phyloP scores from a whole-genome alignment of 2,329 filamentous ascomycete species.

The Aspergillus clavatus region DNA sequence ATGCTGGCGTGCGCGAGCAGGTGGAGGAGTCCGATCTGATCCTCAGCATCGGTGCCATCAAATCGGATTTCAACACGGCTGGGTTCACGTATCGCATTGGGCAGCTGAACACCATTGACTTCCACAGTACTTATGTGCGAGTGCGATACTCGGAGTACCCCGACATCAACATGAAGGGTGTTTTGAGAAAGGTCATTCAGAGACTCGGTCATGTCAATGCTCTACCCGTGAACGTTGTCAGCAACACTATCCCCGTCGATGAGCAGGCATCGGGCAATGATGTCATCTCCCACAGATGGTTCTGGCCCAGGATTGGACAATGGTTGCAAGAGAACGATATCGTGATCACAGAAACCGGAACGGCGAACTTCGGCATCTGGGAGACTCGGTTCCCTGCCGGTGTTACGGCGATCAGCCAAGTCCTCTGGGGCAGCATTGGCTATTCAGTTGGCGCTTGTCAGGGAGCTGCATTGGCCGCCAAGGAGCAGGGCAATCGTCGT shows the following conservation, averaged over 20 bases:
- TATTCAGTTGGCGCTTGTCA: slow-evolving; percentile 60
- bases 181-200: slow-evolving; percentile 66
- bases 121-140: slow-evolving; percentile 69
- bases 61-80: slow-evolving; percentile 49
- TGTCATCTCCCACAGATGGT: slow-evolving; percentile 48
- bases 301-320: slow-evolving; percentile 72
- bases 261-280: slow-evolving; percentile 30
- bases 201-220: slow-evolving; percentile 54
- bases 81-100: slow-evolving; percentile 80
- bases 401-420: slow-evolving; percentile 77
- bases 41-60: slow-evolving; percentile 41
- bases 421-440: slow-evolving; percentile 66
- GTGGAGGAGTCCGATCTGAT: slow-evolving; percentile 41
- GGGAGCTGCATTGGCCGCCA: slow-evolving; percentile 69
- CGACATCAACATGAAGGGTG: slow-evolving; percentile 72
- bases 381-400: slow-evolving; percentile 71
- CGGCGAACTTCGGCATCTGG: slow-evolving; percentile 82
- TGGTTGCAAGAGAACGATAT: slow-evolving; percentile 71
- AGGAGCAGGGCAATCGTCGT: slow-evolving; percentile 59
- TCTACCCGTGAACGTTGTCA: slow-evolving; percentile 44
- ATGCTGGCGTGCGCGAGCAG: slow-evolving; percentile 44
- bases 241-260: slow-evolving; percentile 48
- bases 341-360: slow-evolving; percentile 82
- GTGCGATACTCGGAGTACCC: slow-evolving; percentile 78
- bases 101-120: slow-evolving; percentile 74